Evolutionary conservation across 1,139 yeast genomes (phyloP), one percentile per base, ranked within the genome.

Genomic region (Magnusiomyces paraingens): DNA sequence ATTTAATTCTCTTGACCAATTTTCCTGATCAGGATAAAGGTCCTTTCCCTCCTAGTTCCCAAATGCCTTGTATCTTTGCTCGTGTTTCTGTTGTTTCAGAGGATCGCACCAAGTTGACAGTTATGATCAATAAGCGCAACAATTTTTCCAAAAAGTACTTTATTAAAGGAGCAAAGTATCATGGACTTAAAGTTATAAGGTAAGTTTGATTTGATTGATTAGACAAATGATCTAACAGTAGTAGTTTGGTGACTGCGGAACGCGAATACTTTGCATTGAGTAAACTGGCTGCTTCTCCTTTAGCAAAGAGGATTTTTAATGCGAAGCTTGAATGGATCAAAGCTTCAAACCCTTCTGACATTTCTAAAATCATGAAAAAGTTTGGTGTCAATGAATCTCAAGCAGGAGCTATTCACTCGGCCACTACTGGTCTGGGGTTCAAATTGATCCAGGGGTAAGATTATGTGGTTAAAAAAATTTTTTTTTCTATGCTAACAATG

Each of bases 221-320:
- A 26, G 8, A 26, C 32, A 26, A 26, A 4, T 26, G 4, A 8
- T 26, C 32, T 26, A 26, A 26, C 32, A 5, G 8, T n/a, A 26
- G 8, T 26, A 64, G 69, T 63, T 83, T 93, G 90, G 79, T 87
- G 0, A 91, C 99, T 0, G 80, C 90, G 17, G 99, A 94, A 68
- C 84, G 99, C 73, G 99, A 94, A 66, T 94, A 76, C 62, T 78
- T 93, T 0, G 86, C 99, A 0, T 72, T 94, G 61, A 80, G 78
- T 65, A 97, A 95, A 1, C 73, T 94, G 52, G 84, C 80, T 55
- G 89, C 84, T 65, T 93, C 90, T 65, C 95, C 89, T 62, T 71
- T 94, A 47, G 74, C 79, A 21, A 74, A 79, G 12, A 76, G 80
- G 36, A 86, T 94, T 44, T 67, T 90, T 17, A 67, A 72, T 39